Conservation (phyloP, 2,329 filamentous ascomycete genomes). For the Penicillium sp. region DNA sequence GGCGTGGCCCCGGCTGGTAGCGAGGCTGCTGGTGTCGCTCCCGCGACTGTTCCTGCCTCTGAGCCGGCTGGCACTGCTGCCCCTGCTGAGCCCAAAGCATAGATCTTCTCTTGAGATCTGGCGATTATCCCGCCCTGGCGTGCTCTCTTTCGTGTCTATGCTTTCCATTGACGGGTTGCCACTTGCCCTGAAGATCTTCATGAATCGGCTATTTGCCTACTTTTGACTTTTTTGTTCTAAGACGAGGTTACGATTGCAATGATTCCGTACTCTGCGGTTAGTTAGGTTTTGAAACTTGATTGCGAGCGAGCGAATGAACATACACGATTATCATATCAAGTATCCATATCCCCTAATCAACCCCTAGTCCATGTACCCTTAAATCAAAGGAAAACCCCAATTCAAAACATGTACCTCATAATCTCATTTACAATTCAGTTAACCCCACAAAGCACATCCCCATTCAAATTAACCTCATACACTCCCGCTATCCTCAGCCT, state of each 20-base stretch:
- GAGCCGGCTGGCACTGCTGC: conserved; percentile 27
- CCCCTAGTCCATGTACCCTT: too few relatives aligned
- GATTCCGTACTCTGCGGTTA: conserved; percentile 6
- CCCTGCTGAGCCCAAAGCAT: conserved; percentile 33
- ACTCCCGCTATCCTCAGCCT: background rate
- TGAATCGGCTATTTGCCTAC: background rate
- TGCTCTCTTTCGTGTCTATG: conserved; percentile 12
- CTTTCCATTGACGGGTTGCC: background rate
- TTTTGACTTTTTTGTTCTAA: background rate
- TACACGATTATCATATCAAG: background rate
- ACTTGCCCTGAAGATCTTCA: background rate
- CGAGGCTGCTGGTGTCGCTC: conserved; percentile 21
- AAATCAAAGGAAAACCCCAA: background rate
- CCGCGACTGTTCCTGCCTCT: conserved; percentile 23
- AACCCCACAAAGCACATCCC: background rate
- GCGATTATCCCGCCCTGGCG: conserved; percentile 9
- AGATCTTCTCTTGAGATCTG: conserved; percentile 4
- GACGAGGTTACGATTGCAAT: conserved; percentile 19
- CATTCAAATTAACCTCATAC: background rate
- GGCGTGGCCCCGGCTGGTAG: conserved; percentile 11
- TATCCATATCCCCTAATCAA: too few relatives aligned
- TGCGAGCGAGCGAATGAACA: conserved; percentile 12
- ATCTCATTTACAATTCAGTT: background rate
- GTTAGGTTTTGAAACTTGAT: conserved; percentile 7
- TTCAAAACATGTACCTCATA: background rate